phyloP scores from a whole-genome alignment of 2,329 filamentous ascomycete genomes.

The Aspergillus alliaceus region DNA sequence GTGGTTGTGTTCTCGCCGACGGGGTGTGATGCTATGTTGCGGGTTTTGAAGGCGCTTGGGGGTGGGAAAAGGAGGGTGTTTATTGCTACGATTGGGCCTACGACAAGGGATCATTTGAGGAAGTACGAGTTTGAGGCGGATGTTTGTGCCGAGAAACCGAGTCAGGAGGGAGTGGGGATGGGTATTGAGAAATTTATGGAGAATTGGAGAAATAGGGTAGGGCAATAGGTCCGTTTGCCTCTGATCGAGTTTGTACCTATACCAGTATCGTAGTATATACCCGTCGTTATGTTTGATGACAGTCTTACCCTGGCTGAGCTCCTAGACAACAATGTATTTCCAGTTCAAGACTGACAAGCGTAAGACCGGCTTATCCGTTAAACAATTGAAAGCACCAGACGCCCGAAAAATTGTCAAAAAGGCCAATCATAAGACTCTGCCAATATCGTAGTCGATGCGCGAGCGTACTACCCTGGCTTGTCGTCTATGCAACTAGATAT shows the following conservation, averaged over 20 bases:
- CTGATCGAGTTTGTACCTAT: not conserved
- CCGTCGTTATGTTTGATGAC: constrained; percentile 1
- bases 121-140: constrained; percentile 47
- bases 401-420: constrained; percentile 3
- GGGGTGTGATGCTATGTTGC: constrained; percentile 62
- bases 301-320: not conserved
- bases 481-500: constrained; percentile 18
- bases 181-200: constrained; percentile 60
- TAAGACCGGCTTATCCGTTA: not conserved
- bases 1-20: constrained; percentile 59
- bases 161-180: constrained; percentile 72
- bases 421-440: not conserved
- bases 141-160: constrained; percentile 76
- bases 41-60: constrained; percentile 41
- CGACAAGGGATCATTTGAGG: constrained; percentile 73
- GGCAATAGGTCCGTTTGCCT: not conserved
- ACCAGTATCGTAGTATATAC: constrained; percentile 4
- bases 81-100: constrained; percentile 89
- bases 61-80: constrained; percentile 40
- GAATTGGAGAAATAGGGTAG: not conserved
- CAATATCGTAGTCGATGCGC: constrained; percentile 4
- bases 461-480: constrained; percentile 11
- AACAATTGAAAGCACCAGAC: constrained; percentile 2
- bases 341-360: not conserved
- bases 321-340: not conserved